phyloP scores from a whole-genome alignment of 2,329 filamentous ascomycete species.

The Trichophyton benhamiae region DNA sequence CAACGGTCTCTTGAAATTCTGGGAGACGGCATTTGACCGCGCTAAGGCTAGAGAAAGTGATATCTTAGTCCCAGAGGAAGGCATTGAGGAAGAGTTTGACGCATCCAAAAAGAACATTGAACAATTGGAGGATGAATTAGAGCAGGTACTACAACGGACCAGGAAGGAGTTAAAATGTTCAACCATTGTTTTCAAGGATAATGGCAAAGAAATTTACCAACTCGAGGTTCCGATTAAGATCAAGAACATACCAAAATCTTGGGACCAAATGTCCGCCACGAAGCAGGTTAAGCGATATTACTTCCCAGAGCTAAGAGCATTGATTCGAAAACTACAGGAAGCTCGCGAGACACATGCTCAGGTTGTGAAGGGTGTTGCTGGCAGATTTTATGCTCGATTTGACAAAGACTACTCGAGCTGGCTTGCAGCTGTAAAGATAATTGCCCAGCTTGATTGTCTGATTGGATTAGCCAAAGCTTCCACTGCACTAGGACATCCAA shows the following conservation, averaged over 20 bases:
- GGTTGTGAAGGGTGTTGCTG: slow-evolving; percentile 73
- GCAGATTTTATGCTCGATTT: slow-evolving; percentile 74
- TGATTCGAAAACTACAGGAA: slow-evolving; percentile 83
- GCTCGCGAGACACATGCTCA: slow-evolving; percentile 88
- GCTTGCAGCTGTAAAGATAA: slow-evolving; percentile 78
- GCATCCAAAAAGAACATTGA: slow-evolving; percentile 63
- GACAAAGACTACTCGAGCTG: slow-evolving; percentile 75
- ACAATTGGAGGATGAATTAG: slow-evolving; percentile 60
- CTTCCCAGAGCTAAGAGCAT: slow-evolving; percentile 64
- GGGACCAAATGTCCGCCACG: slow-evolving; percentile 95
- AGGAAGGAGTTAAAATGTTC: slow-evolving; percentile 63
- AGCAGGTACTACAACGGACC: slow-evolving; percentile 57
- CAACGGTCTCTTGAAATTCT: slow-evolving; percentile 59
- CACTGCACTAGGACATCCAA: slow-evolving; percentile 66
- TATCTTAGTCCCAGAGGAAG: slow-evolving; percentile 69
- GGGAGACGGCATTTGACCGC: slow-evolving; percentile 87
- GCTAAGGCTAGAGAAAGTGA: slow-evolving; percentile 65
- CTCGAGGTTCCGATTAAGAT: slow-evolving; percentile 76
- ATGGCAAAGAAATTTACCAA: slow-evolving; percentile 95
- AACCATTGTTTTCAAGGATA: slow-evolving; percentile 62
- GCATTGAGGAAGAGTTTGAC: slow-evolving; percentile 88
- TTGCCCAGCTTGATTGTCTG: slow-evolving; percentile 87
- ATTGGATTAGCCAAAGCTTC: slow-evolving; percentile 89
- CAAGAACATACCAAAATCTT: slow-evolving; percentile 69
- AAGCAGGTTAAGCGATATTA: slow-evolving; percentile 87